phyloP scores from a whole-genome alignment of 2,329 filamentous ascomycete genomes.

The Penicillium verrucosum region DNA sequence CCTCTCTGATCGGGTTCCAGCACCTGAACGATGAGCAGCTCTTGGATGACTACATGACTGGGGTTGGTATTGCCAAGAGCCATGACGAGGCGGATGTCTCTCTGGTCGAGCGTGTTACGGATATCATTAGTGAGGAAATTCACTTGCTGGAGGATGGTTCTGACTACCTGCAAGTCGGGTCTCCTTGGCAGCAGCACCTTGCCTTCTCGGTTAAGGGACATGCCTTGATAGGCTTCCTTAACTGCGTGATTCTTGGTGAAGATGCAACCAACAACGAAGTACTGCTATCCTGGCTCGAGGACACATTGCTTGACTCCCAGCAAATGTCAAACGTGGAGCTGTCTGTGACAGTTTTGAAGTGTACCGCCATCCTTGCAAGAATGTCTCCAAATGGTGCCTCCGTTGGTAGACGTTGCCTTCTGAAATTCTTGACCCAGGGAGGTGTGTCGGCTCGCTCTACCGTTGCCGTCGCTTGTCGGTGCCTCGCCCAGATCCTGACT shows the following conservation, averaged over 20 bases:
- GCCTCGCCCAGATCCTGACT: slow-evolving; percentile 75
- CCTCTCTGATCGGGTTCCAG: slow-evolving; percentile 64
- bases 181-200: slow-evolving; percentile 79
- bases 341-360: slow-evolving; percentile 73
- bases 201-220: slow-evolving; percentile 82
- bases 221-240: slow-evolving; percentile 77
- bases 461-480: slow-evolving; percentile 75
- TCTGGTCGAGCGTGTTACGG: slow-evolving; percentile 59
- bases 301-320: slow-evolving; percentile 70
- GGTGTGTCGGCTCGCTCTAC: slow-evolving; percentile 62
- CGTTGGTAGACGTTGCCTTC: slow-evolving; percentile 71
- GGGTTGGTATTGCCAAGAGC: slow-evolving; percentile 48
- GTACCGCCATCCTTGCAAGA: slow-evolving; percentile 76
- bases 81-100: slow-evolving; percentile 38
- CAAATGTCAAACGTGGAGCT: slow-evolving; percentile 80
- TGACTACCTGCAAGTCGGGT: slow-evolving; percentile 84
- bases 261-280: slow-evolving; percentile 75
- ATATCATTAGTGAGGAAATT: slow-evolving; percentile 77
- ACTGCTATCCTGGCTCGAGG: slow-evolving; percentile 81
- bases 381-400: slow-evolving; percentile 70
- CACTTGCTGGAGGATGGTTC: slow-evolving; percentile 81
- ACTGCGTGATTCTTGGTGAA: slow-evolving; percentile 78
- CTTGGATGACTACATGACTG: slow-evolving; percentile 68
- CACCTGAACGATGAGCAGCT: slow-evolving; percentile 61
- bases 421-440: slow-evolving; percentile 84